Evolutionary conservation across 2,329 filamentous ascomycete genomes (phyloP).

Genomic region (Aspergillus pseudoglaucus): DNA sequence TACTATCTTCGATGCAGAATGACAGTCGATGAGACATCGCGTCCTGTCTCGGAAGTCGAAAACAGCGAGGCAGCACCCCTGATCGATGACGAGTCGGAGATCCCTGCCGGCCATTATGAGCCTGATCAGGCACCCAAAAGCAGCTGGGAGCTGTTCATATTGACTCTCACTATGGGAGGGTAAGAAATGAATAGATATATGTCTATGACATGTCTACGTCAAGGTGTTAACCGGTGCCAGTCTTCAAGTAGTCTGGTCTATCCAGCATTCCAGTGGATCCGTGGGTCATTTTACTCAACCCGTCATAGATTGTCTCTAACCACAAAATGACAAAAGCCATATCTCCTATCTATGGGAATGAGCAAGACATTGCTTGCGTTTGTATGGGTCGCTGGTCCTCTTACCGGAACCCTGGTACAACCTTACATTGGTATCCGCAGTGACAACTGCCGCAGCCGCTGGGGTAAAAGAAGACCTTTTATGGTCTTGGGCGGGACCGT

Average conservation of each 20-base stretch:
- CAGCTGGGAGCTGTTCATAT: constrained; percentile 73
- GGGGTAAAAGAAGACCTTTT: constrained; percentile 76
- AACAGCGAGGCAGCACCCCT: too few relatives aligned
- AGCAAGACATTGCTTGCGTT: constrained; percentile 80
- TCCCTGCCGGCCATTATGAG: too few relatives aligned
- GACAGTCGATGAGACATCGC: constrained; percentile 16
- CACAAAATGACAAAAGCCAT: constrained; percentile 44
- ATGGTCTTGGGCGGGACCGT: constrained; percentile 65
- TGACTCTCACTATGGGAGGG: constrained; percentile 81
- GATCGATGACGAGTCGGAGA: constrained; percentile 47
- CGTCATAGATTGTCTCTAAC: background rate
- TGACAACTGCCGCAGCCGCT: constrained; percentile 66
- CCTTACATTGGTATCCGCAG: constrained; percentile 77
- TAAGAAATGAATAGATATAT: constrained; percentile 19
- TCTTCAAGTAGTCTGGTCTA: constrained; percentile 90
- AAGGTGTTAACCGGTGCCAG: constrained; percentile 30
- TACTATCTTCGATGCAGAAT: too few relatives aligned
- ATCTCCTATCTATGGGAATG: constrained; percentile 70
- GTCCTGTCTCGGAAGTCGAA: constrained; percentile 16
- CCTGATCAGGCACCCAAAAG: constrained; percentile 50
- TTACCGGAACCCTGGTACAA: constrained; percentile 72
- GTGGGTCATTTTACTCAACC: constrained; percentile 32
- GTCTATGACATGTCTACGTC: too few relatives aligned
- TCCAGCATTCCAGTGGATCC: constrained; percentile 89
- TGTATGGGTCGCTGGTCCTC: constrained; percentile 76